phyloP scores from a whole-genome alignment of 2,329 filamentous ascomycete genomes.

The Pyricularia grisea region DNA sequence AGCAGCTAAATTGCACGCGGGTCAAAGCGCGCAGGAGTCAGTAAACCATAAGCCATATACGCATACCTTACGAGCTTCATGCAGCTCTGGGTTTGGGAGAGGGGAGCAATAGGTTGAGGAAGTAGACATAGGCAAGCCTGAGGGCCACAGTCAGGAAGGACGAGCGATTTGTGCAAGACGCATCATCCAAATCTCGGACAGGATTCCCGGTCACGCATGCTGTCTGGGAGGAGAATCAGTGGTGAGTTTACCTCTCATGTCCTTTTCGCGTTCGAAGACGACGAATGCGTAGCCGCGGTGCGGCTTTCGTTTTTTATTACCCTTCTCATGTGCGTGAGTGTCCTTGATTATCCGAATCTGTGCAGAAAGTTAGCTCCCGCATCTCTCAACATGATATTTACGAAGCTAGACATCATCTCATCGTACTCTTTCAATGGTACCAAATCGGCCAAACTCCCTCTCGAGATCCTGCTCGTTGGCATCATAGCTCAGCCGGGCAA shows the following conservation, averaged over 20 bases:
- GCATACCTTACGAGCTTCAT: constrained; percentile 19
- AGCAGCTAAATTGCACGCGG: constrained; percentile 64
- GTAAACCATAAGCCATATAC: constrained; percentile 44
- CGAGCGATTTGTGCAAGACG: neutral
- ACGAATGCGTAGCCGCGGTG: constrained; percentile 94
- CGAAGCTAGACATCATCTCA: neutral
- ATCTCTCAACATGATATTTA: neutral
- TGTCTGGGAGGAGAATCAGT: constrained; percentile 25
- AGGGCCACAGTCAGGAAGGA: constrained; percentile 29
- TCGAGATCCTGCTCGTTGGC: constrained; percentile 84
- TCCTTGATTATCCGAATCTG: constrained; percentile 85
- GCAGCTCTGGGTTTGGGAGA: constrained; percentile 14
- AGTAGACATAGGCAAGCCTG: constrained; percentile 33
- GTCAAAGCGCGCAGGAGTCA: constrained; percentile 55
- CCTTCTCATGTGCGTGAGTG: constrained; percentile 57
- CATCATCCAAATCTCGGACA: neutral
- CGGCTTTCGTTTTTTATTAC: constrained; percentile 69
- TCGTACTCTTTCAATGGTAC: constrained; percentile 81
- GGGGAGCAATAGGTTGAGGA: constrained; percentile 16
- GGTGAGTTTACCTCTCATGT: constrained; percentile 87
- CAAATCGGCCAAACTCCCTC: constrained; percentile 86
- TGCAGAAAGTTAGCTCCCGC: neutral
- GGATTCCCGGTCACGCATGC: constrained; percentile 2
- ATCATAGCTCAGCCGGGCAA: constrained; percentile 82
- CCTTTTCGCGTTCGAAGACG: constrained; percentile 92